Evolutionary conservation across 2,329 filamentous ascomycete genomes (phyloP), one percentile per base, ranked within the genome.

Genomic region (Emmonsiellopsis sp.): DNA sequence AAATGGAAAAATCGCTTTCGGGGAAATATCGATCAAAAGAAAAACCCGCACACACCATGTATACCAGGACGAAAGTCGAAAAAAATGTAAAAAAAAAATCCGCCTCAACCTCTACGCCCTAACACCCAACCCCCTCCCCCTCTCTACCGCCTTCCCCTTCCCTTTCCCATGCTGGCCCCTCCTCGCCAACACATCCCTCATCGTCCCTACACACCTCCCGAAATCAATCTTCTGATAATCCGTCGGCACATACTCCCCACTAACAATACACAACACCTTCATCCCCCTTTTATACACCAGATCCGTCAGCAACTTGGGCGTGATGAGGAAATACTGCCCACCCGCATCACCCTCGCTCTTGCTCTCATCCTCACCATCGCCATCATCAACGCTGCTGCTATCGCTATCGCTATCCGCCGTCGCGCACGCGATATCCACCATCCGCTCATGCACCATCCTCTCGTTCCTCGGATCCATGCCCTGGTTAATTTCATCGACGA

Each of bases 401-500:
- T 27, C 47, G 6, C 34, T 7, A 14, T 10, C 46, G 31, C 17
- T 8, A 69, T 90, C 85, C 60, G 83, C 81, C 8, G 67, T 60
- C 6, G 65, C 67, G 69, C 93, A 97, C 43, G 93, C 93, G 65
- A 98, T 96, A 65, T 96, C 90, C 7, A 98, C 93, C 87, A 98
- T 94, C 58, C 93, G 88, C 67, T 92, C 89, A 72, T 98, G 93
- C 13, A 98, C 91, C 82, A 96, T 94, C 61, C 93, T 87, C 72
- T 98, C 93, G 71, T 98, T 98, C 63, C 93, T 85, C 43, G 92
- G 93, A 69, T 98, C 93, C 93, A 98, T 98, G 60, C 93, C 93
- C 73, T 98, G 93, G 67, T 98, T 98, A 77, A 98, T 98, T 74
- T 98, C 93, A 71, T 98, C 93, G 55, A 98, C 93, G 49, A 98